Evolutionary conservation across 2,329 filamentous ascomycete genomes (phyloP).

Genomic region (Pestalotiopsis sp.): DNA sequence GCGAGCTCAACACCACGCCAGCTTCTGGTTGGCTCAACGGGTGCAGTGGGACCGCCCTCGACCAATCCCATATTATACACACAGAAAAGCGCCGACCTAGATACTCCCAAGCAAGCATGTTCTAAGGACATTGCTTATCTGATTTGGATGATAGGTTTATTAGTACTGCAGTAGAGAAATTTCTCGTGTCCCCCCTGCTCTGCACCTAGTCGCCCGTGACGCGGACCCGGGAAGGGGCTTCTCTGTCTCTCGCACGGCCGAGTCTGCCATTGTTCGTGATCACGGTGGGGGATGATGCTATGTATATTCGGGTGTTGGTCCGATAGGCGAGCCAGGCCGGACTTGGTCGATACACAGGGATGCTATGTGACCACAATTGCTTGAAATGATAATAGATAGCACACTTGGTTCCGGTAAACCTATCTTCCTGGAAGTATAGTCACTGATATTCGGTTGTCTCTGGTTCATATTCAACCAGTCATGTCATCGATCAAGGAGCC

Average conservation of each 20-base stretch:
- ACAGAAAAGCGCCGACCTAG: neutral
- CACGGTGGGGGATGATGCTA: constrained; percentile 13
- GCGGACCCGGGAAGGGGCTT: neutral
- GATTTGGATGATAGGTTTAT: neutral
- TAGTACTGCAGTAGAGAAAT: neutral
- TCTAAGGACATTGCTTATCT: neutral
- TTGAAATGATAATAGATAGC: neutral
- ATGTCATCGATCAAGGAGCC: constrained; percentile 8
- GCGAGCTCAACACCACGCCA: constrained; percentile 3
- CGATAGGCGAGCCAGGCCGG: neutral
- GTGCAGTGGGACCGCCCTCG: neutral
- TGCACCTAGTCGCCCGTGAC: neutral
- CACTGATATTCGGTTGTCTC: neutral
- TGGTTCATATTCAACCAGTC: neutral
- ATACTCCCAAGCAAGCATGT: neutral
- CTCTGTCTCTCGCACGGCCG: neutral
- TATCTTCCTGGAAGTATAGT: neutral
- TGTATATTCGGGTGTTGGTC: neutral
- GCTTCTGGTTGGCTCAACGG: neutral
- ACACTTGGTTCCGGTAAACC: neutral
- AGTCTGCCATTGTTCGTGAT: constrained; percentile 8
- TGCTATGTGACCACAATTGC: neutral
- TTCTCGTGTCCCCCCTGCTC: neutral
- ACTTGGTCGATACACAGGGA: neutral
- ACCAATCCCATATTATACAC: neutral